phyloP scores from a whole-genome alignment of 345 rosid genomes.

The Arabidopsis suecica region DNA sequence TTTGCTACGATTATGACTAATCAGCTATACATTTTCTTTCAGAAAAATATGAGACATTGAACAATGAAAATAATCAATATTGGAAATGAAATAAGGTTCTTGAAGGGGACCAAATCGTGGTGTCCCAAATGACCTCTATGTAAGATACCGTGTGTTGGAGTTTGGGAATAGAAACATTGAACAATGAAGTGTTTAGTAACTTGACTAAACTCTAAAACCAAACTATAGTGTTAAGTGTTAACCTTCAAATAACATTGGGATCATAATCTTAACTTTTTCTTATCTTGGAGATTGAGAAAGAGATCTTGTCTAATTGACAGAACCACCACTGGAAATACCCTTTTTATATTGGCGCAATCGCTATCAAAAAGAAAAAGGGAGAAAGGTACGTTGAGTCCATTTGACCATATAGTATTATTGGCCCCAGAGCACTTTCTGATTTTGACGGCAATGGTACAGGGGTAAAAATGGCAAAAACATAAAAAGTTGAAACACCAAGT shows the following conservation, averaged over 20 bases:
- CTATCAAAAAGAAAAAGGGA: conserved; percentile 32
- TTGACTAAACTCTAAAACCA: conserved; percentile 34
- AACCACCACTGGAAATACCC: not conserved
- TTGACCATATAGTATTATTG: conserved; percentile 32
- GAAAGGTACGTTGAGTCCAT: conserved; percentile 39
- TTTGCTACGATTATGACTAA: not conserved
- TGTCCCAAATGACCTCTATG: conserved; percentile 33
- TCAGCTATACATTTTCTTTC: too few species aligned
- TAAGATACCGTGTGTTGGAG: conserved; percentile 38
- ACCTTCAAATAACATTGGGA: conserved; percentile 39
- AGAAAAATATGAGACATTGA: not conserved
- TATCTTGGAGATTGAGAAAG: conserved; percentile 34
- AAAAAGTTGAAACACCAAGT: conserved; percentile 27
- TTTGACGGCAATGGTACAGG: conserved; percentile 39
- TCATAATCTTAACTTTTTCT: conserved; percentile 15
- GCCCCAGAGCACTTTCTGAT: conserved; percentile 27
- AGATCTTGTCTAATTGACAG: not conserved
- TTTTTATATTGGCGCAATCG: conserved; percentile 40
- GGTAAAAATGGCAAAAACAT: conserved; percentile 28
- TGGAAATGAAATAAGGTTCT: conserved; percentile 31
- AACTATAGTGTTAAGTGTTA: conserved; percentile 10
- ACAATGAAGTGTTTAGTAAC: conserved; percentile 41
- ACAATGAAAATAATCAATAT: conserved; percentile 37
- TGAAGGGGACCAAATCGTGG: conserved; percentile 44
- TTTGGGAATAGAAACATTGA: conserved; percentile 43